Evolutionary conservation across 371 early-diverging fungal species (phyloP), one percentile per base, ranked within the genome.

Genomic region (Lichtheimia ornata): DNA sequence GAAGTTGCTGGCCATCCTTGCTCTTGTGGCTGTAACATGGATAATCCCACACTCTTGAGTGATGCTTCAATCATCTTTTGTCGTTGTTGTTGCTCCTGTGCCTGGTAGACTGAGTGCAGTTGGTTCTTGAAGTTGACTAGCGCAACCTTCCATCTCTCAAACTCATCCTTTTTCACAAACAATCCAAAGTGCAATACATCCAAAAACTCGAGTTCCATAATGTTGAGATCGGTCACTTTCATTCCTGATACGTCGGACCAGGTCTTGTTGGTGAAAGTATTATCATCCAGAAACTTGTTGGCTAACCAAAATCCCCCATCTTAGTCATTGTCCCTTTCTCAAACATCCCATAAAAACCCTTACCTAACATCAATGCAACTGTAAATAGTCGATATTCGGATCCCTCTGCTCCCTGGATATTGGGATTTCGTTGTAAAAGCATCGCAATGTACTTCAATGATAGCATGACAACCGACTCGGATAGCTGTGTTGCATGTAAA

Each of bases 321-420:
- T 20, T 30, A 55, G 24, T 17, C 42, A 47, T 41, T 15, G n/a
- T 18, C 47, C 14, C 47, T n/a, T 22, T 17, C 12, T 2, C n/a
- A 51, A 50, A 5, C 18, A 41, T 20, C 35, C 50, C 18, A 52
- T 28, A 12, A 22, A n/a, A 22, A 5, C n/a, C 24, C 42, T 64
- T 75, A 79, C 79, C 79, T 25, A 80, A 66, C 90, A 92, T 90
- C 20, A 92, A 67, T 9, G 93, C 89, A 11, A 91, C 91, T 1
- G 89, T 89, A 61, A 92, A 90, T 45, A 91, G 63, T 50, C 90
- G 80, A 63, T 87, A 91, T 67, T 92, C 93, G 24, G 91, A 89
- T 28, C 91, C 92, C 44, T 74, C 86, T 2, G 84, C 85, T 56
- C 86, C 86, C 66, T 86, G 84, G 28, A 86, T 85, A 45, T 68